Evolutionary conservation across 129 eudicot genomes (phyloP), one percentile per base, ranked within the genome.

Genomic region (Escallonia herrerae): DNA sequence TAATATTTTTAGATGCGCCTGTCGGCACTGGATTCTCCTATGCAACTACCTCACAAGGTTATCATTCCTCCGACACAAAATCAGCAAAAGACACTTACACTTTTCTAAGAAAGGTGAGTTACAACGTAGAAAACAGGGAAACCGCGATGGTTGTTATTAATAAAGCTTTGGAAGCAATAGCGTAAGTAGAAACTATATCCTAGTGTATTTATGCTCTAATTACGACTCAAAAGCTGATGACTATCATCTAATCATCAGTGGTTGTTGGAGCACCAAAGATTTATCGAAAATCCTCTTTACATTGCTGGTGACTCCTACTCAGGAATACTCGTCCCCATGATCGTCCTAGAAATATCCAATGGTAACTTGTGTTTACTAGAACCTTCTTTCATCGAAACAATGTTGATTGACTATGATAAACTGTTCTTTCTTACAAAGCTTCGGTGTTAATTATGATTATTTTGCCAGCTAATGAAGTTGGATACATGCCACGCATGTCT

Each of bases 291-390:
- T 65, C 72, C 55, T 4, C 7, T 73, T 3, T 73, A 65, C 47
- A 15, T 73, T 7, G 11, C 62, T 41, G 77, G 77, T 40, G 15
- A 56, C 15, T 73, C 77, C 15, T 73, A 73, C 44, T 65, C 72
- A 0, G 77, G 77, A 38, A 58, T 56, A 46, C 58, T 68, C 22
- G 63, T 73, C 42, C 77, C 77, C 2, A 66, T 57, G 10, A 45
- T 73, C 15, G 72, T 66, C 8, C 72, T 65, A 15, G 64, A 73
- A 38, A 73, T 51, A n/a, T 58, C 43, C 6, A 72, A 56, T 14
- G 77, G 77, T 67, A 67, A 14, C 14, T 5, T 0, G 9, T 49
- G 12, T 49, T 22, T 22, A 22, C 33, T 22, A 22, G 33, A 22
- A 22, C 33, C 33, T 22, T 22, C 33, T 22, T 22, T 22, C 33